These are phyloP conservation scores for Syzygium oleosum DNA, from an alignment of 345 rosid genomes.

Conservation along the genomic window DNA sequence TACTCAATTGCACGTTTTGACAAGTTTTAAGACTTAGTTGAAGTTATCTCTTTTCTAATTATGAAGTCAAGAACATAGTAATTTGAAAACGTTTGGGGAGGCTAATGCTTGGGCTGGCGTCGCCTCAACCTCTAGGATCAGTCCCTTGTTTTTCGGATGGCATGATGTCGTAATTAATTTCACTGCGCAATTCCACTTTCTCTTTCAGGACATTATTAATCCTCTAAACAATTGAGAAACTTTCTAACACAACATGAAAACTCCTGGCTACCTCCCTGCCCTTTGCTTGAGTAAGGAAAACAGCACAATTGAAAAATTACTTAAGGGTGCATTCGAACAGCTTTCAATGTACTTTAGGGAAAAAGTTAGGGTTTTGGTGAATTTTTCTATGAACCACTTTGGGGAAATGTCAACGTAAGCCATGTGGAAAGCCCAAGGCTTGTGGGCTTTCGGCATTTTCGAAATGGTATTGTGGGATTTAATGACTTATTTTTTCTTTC, in stretches of 20 bases:
- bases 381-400: neutral
- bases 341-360: fast-evolving
- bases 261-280: neutral
- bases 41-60: neutral
- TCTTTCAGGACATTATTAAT: neutral
- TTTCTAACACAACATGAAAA: neutral
- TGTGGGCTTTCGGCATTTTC: neutral
- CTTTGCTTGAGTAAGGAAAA: neutral
- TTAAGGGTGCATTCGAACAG: neutral
- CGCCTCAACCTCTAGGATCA: neutral
- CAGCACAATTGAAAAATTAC: neutral
- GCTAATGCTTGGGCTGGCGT: neutral
- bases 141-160: neutral
- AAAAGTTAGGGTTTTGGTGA: too few relatives aligned
- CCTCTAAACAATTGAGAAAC: neutral
- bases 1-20: too few relatives aligned
- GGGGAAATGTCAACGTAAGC: neutral
- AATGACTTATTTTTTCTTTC: neutral
- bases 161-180: neutral
- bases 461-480: neutral
- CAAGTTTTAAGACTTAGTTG: too few relatives aligned
- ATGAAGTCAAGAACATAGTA: neutral
- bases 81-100: neutral
- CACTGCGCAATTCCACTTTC: too few relatives aligned
- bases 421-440: too few relatives aligned